These are phyloP conservation scores for Heterobasidion irregulare DNA, from an alignment of 1,284 basidiomycete species.

Conservation along the genomic window DNA sequence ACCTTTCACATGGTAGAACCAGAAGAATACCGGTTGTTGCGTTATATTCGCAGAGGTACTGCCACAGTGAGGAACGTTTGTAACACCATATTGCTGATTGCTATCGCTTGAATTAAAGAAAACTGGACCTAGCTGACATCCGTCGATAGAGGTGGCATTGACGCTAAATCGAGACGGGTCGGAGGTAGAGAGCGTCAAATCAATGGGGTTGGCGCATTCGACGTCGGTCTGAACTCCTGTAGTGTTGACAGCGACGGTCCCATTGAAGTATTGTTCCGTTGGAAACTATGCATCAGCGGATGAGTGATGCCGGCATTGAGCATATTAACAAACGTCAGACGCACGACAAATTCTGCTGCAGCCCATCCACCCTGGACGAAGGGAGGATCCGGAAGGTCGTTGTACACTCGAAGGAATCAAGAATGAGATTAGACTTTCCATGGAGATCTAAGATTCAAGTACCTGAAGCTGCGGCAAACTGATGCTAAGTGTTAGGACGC, in stretches of 20 bases:
- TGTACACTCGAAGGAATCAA: conserved; percentile 25
- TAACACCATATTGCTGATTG: conserved; percentile 39
- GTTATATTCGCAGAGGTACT: conserved; percentile 21
- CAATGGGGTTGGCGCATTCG: conserved; percentile 36
- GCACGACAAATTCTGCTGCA: conserved; percentile 38
- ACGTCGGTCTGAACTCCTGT: conserved; percentile 39
- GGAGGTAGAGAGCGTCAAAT: conserved; percentile 17
- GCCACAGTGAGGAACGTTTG: conserved; percentile 25
- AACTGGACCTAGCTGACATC: conserved; percentile 29
- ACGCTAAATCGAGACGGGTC: conserved; percentile 22
- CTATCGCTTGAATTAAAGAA: conserved; percentile 30
- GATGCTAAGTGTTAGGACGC: not conserved
- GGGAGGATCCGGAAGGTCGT: conserved; percentile 40
- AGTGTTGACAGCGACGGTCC: conserved; percentile 41
- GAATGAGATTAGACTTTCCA: conserved; percentile 3
- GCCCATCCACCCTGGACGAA: conserved; percentile 43
- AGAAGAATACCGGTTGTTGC: conserved; percentile 55
- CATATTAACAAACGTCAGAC: conserved; percentile 8
- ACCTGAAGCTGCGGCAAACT: conserved; percentile 37
- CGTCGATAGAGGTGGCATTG: conserved; percentile 31
- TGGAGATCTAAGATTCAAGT: conserved; percentile 8
- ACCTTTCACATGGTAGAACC: conserved; percentile 34
- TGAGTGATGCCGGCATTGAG: not conserved
- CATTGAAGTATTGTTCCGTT: conserved; percentile 33
- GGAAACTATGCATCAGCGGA: conserved; percentile 25